phyloP scores from a whole-genome alignment of 768 basidiomycete genomes.

The Kwoniella botswanensis region DNA sequence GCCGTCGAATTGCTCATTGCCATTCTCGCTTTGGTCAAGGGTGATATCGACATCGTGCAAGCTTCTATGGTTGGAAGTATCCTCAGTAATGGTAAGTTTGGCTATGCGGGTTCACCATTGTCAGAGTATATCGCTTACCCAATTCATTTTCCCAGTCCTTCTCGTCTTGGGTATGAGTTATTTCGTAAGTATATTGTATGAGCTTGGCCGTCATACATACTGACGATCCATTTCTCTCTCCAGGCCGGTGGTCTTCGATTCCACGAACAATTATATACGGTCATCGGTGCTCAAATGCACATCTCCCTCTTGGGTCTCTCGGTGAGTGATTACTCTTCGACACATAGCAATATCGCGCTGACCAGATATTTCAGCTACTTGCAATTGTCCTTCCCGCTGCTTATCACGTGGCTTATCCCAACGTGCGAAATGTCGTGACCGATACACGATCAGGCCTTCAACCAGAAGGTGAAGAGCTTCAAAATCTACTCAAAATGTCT shows the following conservation, averaged over 20 bases:
- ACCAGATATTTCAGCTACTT: conserved; percentile 34
- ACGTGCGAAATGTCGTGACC: conserved; percentile 35
- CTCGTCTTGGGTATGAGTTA: conserved; percentile 58
- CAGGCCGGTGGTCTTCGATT: conserved; percentile 62
- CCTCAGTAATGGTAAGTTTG: conserved; percentile 58
- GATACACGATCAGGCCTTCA: conserved; percentile 17
- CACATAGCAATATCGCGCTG: neutral
- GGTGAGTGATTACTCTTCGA: conserved; percentile 26
- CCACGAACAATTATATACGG: conserved; percentile 64
- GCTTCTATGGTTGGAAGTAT: conserved; percentile 65
- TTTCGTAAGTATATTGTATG: conserved; percentile 26
- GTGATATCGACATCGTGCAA: conserved; percentile 64
- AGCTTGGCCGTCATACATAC: neutral
- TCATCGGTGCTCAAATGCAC: conserved; percentile 61
- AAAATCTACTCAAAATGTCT: conserved; percentile 62
- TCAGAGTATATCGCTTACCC: neutral
- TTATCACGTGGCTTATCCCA: conserved; percentile 43
- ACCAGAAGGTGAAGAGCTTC: conserved; percentile 60
- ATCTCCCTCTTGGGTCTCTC: conserved; percentile 57
- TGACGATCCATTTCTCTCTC: neutral
- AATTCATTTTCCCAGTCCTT: conserved; percentile 32
- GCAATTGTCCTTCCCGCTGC: conserved; percentile 58
- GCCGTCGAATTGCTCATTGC: conserved; percentile 65
- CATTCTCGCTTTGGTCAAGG: conserved; percentile 50
- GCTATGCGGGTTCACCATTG: neutral